Evolutionary conservation across 305 asterid genomes (phyloP).

Genomic region (Fraxinus albicans): DNA sequence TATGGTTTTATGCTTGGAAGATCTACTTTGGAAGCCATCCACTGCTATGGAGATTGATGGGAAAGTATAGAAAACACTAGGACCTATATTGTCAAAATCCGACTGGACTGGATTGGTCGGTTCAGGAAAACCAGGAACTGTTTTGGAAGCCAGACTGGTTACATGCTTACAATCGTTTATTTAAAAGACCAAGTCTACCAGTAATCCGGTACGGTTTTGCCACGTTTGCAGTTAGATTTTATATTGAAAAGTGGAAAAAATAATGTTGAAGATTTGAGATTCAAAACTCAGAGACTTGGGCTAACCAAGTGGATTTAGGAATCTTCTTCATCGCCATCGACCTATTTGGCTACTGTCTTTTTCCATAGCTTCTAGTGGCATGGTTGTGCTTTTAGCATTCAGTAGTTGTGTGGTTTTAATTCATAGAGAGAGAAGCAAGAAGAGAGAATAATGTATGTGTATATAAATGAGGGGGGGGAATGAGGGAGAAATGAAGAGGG

Average conservation of each 20-base stretch:
- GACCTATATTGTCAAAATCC: neutral
- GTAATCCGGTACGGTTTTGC: neutral
- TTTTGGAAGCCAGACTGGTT: neutral
- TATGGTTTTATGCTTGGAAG: neutral
- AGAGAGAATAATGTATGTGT: neutral
- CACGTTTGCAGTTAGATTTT: neutral
- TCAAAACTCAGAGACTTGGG: neutral
- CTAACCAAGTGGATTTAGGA: neutral
- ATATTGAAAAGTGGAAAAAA: neutral
- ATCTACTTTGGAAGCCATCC: neutral
- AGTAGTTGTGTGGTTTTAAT: neutral
- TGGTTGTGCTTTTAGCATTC: neutral
- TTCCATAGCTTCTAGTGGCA: neutral
- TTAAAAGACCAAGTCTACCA: neutral
- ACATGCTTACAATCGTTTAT: neutral
- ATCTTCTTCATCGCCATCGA: neutral
- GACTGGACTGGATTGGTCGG: neutral
- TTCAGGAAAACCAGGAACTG: neutral
- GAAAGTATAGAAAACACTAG: neutral
- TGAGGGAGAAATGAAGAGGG: neutral
- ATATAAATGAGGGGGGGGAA: neutral
- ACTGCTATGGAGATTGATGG: neutral
- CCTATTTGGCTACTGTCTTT: neutral
- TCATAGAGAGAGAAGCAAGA: neutral
- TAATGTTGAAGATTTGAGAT: neutral